Conservation (phyloP, 164 flowering plant species). For the Taxillus chinensis region DNA sequence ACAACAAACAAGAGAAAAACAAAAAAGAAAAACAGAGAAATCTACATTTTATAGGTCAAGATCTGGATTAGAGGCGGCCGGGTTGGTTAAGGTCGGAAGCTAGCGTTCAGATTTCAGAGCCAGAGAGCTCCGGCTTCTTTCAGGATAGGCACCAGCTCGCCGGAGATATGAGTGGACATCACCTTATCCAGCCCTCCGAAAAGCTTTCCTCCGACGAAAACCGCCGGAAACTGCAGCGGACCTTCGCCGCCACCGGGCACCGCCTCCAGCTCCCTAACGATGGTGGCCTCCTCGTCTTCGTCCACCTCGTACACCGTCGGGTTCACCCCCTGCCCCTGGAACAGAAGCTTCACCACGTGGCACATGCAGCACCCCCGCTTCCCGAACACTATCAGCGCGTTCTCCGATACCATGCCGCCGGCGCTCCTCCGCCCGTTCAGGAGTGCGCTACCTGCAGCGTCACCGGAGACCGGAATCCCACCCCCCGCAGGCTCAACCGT, state of each 20-base stretch:
- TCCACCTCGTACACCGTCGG: slow-evolving; percentile 20
- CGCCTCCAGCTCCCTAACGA: slow-evolving; percentile 6
- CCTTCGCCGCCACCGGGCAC: not conserved
- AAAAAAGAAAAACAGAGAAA: too few species aligned
- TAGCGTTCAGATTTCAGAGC: slow-evolving; percentile 18
- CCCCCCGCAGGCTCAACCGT: not conserved
- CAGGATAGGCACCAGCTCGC: slow-evolving; percentile 40
- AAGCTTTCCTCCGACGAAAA: slow-evolving; percentile 41
- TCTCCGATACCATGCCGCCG: slow-evolving; percentile 14
- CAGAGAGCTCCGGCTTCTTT: slow-evolving; percentile 42
- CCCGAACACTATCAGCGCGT: slow-evolving; percentile 22
- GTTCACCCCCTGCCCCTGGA: slow-evolving; percentile 23
- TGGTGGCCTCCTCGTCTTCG: slow-evolving; percentile 10
- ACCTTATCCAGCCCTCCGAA: slow-evolving; percentile 44
- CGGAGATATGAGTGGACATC: slow-evolving; percentile 45
- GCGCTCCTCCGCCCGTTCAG: not conserved
- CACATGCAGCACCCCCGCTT: slow-evolving; percentile 31
- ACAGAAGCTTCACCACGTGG: slow-evolving; percentile 25
- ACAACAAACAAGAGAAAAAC: too few species aligned
- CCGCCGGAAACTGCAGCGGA: slow-evolving; percentile 27
- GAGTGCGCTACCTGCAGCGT: not conserved
- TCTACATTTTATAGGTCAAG: too few species aligned
- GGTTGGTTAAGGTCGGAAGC: not conserved
- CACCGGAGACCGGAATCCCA: not conserved
- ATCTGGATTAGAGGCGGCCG: too few species aligned